Evolutionary conservation across 768 basidiomycete species (phyloP).

Genomic region (Daedaleopsis sinensis): DNA sequence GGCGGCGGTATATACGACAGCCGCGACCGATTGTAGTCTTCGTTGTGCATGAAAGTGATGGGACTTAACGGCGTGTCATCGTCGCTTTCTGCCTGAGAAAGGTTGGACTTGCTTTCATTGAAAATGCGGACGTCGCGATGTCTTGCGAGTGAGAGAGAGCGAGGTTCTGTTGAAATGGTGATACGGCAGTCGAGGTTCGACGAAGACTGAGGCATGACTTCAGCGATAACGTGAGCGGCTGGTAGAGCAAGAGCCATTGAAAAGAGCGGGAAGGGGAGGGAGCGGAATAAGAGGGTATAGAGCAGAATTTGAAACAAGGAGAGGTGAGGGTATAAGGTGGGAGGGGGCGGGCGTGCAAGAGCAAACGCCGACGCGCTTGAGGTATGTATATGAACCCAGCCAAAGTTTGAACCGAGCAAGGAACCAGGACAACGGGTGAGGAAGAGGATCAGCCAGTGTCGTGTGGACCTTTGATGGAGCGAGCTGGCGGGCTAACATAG

Average conservation of each 20-base stretch:
- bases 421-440: slow-evolving; percentile 3
- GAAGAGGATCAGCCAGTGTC: slow-evolving; percentile 15
- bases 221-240: neutral
- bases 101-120: neutral
- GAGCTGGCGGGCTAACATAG: slow-evolving; percentile 1
- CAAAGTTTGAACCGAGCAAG: neutral
- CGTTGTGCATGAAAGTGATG: slow-evolving; percentile 15
- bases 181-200: slow-evolving; percentile 2
- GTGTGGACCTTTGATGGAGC: slow-evolving; percentile 16
- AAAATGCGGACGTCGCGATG: neutral
- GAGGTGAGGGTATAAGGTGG: slow-evolving; percentile 16
- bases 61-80: slow-evolving; percentile 18
- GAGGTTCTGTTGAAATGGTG: slow-evolving; percentile 5
- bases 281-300: slow-evolving; percentile 7
- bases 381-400: slow-evolving; percentile 16
- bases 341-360: slow-evolving; percentile 1
- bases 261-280: slow-evolving; percentile 7
- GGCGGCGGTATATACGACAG: slow-evolving; percentile 8
- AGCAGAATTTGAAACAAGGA: slow-evolving; percentile 1
- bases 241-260: slow-evolving; percentile 17
- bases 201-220: slow-evolving; percentile 3
- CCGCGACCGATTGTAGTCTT: slow-evolving; percentile 13
- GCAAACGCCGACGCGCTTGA: slow-evolving; percentile 10
- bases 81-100: slow-evolving; percentile 22
- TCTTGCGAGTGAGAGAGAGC: neutral